Evolutionary conservation across 2,329 filamentous ascomycete genomes (phyloP).

Genomic region (Aspergillus fumigatus): DNA sequence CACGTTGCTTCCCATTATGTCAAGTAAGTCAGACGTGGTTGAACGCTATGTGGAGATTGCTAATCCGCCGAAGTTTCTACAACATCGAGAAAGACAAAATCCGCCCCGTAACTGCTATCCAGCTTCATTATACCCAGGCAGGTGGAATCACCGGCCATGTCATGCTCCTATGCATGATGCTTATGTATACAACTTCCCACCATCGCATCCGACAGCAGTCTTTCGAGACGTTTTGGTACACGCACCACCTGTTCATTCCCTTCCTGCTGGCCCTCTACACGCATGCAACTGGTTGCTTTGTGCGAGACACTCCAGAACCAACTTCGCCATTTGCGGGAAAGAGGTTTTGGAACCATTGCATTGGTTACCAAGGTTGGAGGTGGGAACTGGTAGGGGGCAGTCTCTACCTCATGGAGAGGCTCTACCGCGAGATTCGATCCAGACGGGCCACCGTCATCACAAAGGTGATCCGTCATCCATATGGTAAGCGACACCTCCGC

Average conservation of each 20-base stretch:
- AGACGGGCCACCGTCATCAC: slow-evolving; percentile 82
- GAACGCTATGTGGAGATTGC: background rate
- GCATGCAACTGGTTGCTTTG: slow-evolving; percentile 93
- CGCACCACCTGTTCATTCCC: slow-evolving; percentile 95
- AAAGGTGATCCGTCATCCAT: slow-evolving; percentile 91
- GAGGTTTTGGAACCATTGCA: slow-evolving; percentile 83
- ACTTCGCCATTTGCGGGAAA: slow-evolving; percentile 80
- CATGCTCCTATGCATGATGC: slow-evolving; percentile 97
- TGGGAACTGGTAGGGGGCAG: slow-evolving; percentile 89
- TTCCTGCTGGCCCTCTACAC: slow-evolving; percentile 93
- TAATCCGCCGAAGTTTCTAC: slow-evolving; percentile 66
- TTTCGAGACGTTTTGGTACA: slow-evolving; percentile 99
- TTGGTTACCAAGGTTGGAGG: slow-evolving; percentile 94
- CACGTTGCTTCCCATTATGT: slow-evolving; percentile 85
- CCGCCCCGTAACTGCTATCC: slow-evolving; percentile 70
- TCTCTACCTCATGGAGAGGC: slow-evolving; percentile 79
- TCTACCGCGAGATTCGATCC: slow-evolving; percentile 86
- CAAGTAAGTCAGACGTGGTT: slow-evolving; percentile 58
- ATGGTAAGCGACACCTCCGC: slow-evolving; percentile 55
- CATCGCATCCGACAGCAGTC: slow-evolving; percentile 92
- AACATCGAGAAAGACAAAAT: slow-evolving; percentile 86
- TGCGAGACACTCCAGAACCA: slow-evolving; percentile 69
- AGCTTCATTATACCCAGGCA: slow-evolving; percentile 87
- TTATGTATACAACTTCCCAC: slow-evolving; percentile 97
- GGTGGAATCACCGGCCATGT: slow-evolving; percentile 93